A percentile compares a stretch with the other conserved stretches of the same genome.
phyloP scores from a whole-genome alignment of 768 basidiomycete genomes.

The Peribolospora kevripleyi region DNA sequence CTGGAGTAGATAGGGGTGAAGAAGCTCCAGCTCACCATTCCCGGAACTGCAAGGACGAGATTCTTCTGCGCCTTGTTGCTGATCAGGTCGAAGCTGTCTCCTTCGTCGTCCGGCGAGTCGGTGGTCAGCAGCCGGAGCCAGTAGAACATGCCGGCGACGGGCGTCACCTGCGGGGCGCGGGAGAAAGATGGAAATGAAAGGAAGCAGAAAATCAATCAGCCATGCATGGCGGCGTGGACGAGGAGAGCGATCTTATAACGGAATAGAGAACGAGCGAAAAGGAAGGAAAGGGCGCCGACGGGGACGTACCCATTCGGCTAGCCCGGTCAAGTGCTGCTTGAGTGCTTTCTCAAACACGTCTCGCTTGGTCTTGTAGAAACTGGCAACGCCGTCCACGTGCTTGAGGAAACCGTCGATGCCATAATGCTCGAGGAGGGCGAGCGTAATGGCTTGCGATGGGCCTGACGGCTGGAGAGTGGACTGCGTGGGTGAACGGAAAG shows the following conservation, averaged over 20 bases:
- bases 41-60: conserved; percentile 76
- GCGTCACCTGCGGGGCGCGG: conserved; percentile 17
- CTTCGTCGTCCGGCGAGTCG: conserved; percentile 18
- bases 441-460: conserved; percentile 38
- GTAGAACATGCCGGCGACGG: conserved; percentile 71
- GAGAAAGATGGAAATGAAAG: no score
- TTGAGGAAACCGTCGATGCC: conserved; percentile 46
- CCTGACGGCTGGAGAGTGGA: conserved; percentile 39
- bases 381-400: conserved; percentile 29
- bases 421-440: conserved; percentile 40
- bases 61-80: conserved; percentile 46
- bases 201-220: no score
- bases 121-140: conserved; percentile 25
- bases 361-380: conserved; percentile 41
- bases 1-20: neutral
- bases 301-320: conserved; percentile 28
- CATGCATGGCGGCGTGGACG: conserved; percentile 27
- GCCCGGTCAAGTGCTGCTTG: conserved; percentile 45
- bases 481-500: conserved; percentile 8
- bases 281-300: conserved; percentile 13
- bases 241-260: neutral
- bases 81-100: conserved; percentile 51
- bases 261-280: neutral
- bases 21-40: conserved; percentile 20
- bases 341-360: conserved; percentile 56